Evolutionary conservation across 495 filamentous ascomycete genomes (phyloP).

Genomic region (Neurospora intermedia): DNA sequence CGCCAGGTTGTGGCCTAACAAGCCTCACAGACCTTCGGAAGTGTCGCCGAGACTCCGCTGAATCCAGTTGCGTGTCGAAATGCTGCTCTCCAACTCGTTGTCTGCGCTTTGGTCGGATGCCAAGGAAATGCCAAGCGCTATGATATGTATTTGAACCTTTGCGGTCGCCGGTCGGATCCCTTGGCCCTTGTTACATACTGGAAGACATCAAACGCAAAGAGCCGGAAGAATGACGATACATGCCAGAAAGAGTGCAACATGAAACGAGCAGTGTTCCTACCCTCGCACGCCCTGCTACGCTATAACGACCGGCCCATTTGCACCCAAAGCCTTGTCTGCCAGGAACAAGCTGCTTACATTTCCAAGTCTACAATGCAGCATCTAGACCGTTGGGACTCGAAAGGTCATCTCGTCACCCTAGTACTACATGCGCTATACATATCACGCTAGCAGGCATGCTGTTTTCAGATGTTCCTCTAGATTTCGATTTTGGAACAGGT

Average conservation of each 20-base stretch:
- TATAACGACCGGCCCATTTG: not conserved
- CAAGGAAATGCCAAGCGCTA: not conserved
- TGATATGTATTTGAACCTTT: not conserved
- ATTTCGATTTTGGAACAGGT: not conserved
- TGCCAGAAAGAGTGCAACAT: not conserved
- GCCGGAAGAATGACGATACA: constrained; percentile 1
- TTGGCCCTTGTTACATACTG: not conserved
- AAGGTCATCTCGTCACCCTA: not conserved
- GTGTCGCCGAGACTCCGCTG: not conserved
- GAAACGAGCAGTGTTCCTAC: not conserved
- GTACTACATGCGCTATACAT: not conserved
- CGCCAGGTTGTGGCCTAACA: not conserved
- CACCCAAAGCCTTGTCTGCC: not conserved
- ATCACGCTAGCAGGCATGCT: not conserved
- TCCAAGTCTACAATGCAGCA: not conserved
- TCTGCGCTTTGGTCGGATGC: not conserved
- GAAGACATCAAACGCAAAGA: not conserved
- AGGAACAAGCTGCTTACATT: not conserved
- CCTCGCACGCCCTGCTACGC: not conserved
- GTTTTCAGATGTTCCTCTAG: not conserved
- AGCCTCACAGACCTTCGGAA: not conserved
- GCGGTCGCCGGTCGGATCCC: too few relatives aligned
- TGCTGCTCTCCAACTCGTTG: not conserved
- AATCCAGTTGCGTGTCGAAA: not conserved
- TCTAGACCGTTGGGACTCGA: not conserved